These are phyloP conservation scores for Solanum sitiens DNA, from an alignment of 257 asterid genomes.

Conservation along the genomic window DNA sequence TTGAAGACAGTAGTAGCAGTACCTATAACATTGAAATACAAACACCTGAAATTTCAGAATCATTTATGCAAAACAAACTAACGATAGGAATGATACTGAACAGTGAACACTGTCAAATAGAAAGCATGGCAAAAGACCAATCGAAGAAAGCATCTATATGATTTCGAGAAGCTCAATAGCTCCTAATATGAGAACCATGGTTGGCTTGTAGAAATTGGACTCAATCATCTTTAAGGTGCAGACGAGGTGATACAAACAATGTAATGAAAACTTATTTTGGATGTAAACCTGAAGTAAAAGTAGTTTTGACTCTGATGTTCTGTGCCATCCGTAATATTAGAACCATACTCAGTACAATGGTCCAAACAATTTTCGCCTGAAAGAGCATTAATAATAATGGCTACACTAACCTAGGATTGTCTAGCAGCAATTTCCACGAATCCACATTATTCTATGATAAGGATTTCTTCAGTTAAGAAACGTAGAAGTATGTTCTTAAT, in stretches of 20 bases:
- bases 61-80: background rate
- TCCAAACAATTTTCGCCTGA: background rate
- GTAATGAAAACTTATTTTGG: background rate
- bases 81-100: background rate
- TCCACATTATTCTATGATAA: background rate
- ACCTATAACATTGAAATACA: conserved; percentile 34
- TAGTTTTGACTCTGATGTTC: background rate
- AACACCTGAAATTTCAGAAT: background rate
- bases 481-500: background rate
- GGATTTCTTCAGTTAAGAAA: background rate
- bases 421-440: background rate
- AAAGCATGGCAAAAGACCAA: background rate
- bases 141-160: background rate
- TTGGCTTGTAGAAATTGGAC: background rate
- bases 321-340: background rate
- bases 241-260: background rate
- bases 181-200: background rate
- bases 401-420: background rate
- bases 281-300: background rate
- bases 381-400: background rate
- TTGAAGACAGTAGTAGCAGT: conserved; percentile 82
- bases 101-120: background rate
- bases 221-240: background rate
- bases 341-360: background rate
- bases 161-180: background rate